Percentiles rank a stretch among this genome's conserved stretches.
Evolutionary conservation across 768 basidiomycete species (phyloP).

Genomic region (Cubamyces lactineus): DNA sequence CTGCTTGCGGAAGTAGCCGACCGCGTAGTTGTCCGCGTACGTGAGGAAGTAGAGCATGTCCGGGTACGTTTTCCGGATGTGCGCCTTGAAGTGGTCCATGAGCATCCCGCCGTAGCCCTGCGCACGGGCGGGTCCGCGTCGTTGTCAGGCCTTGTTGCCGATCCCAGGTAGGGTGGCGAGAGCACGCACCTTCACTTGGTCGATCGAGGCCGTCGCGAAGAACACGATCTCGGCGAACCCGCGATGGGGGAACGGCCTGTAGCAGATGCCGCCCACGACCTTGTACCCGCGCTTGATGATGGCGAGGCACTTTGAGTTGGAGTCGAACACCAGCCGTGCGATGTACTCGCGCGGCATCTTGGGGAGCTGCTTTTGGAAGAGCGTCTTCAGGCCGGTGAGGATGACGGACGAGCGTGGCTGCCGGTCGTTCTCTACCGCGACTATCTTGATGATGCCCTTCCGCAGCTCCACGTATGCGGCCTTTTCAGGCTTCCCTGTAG

Average conservation of each 20-base stretch:
- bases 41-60: constrained; percentile 94
- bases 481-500: constrained; percentile 67
- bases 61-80: constrained; percentile 82
- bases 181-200: constrained; percentile 88
- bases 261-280: constrained; percentile 97
- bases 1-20: constrained; percentile 99
- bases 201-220: constrained; percentile 94
- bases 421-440: constrained; percentile 82
- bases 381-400: constrained; percentile 92
- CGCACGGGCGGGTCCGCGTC: not conserved
- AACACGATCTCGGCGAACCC: constrained; percentile 99
- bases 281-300: constrained; percentile 95
- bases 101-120: constrained; percentile 98
- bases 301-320: constrained; percentile 89
- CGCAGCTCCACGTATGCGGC: constrained; percentile 80
- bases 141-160: not conserved
- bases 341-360: constrained; percentile 99
- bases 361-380: constrained; percentile 96
- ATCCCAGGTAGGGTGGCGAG: not conserved
- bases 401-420: constrained; percentile 79
- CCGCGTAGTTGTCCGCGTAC: constrained; percentile 98
- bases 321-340: constrained; percentile 90
- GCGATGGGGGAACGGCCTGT: constrained; percentile 92
- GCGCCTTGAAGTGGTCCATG: constrained; percentile 98
- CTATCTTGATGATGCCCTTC: constrained; percentile 80